Evolutionary conservation across 495 filamentous ascomycete genomes (phyloP), one percentile per base, ranked within the genome.

Genomic region (Aspergillus hancockii): DNA sequence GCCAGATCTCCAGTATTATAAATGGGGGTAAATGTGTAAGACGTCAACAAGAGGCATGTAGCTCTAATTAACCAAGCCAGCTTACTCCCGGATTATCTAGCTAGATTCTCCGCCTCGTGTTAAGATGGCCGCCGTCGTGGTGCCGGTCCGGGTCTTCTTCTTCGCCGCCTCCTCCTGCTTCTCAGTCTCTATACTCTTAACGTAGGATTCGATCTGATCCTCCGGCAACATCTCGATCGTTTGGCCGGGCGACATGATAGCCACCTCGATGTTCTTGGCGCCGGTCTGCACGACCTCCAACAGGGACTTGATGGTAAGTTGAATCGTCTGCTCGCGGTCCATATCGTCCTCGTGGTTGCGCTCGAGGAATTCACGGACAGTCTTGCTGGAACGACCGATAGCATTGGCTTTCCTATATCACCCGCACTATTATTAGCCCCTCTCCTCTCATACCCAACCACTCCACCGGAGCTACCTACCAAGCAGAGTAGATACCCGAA

Each of bases 181-280:
- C 85, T 98, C 94, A 61, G 90, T 88, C 81, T 98, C 95, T 66
- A 98, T 98, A 79, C 82, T 93, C 86, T 97, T 97, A 63, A 98
- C 94, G 68, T 95, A 97, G 51, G 82, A 81, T 79, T 98, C 94
- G 63, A 98, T 97, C 58, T 94, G 91, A 75, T 97, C 95, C 49
- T 93, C 86, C 9, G 91, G 89, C 61, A 98, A 82, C 90, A 97
- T 93, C 83, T 98, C 95, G 55, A 98, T 81, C 14, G 79, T 67
- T 79, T 94, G 90, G 49, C 91, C 93, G n/a, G 94, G 91, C 25
- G 92, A 89, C 94, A 98, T 97, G 72, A 98, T 89, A 31, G 94
- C 94, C 64, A 98, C 96, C 79, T 98, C 94, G 68, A 98, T 98
- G 74, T 98, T 98, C 85, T 98, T 98, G 28, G 94, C 95, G 50